Evolutionary conservation across 345 rosid species (phyloP).

Genomic region (Lepidium sativum): DNA sequence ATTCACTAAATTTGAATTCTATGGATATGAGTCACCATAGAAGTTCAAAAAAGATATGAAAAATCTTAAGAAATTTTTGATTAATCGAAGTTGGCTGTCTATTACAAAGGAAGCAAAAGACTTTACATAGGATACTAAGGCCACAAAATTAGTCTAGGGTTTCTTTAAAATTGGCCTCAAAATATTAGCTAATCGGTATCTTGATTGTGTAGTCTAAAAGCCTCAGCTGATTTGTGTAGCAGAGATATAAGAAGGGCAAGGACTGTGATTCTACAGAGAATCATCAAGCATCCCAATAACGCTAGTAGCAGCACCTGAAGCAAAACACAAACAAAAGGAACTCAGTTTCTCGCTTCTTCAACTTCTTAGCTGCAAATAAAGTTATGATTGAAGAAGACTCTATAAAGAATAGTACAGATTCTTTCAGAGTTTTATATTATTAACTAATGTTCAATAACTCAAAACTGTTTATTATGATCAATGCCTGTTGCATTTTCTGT

Average conservation of each 20-base stretch:
- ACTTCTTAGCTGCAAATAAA: slow-evolving; percentile 10
- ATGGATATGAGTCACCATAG: too few species aligned
- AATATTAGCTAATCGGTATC: too few species aligned
- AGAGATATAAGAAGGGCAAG: slow-evolving; percentile 83
- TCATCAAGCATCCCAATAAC: slow-evolving; percentile 53
- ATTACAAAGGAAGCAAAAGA: too few species aligned
- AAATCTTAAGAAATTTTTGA: too few species aligned
- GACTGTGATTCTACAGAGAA: slow-evolving; percentile 90
- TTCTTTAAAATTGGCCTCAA: too few species aligned
- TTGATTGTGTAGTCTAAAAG: too few species aligned
- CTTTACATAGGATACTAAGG: too few species aligned
- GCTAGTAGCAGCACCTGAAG: slow-evolving; percentile 18
- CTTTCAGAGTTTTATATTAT: slow-evolving; percentile 2
- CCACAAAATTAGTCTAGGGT: too few species aligned
- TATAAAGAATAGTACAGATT: slow-evolving; percentile 14
- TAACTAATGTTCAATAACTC: background rate
- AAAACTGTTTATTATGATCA: background rate
- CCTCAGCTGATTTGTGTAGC: slow-evolving; percentile 73
- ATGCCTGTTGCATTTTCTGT: background rate
- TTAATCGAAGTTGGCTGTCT: too few species aligned
- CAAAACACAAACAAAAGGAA: background rate
- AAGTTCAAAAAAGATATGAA: too few species aligned
- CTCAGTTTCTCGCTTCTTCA: background rate
- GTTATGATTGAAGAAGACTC: background rate
- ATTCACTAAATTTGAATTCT: too few species aligned